A percentile compares a stretch with the other conserved stretches of the same genome.
Evolutionary conservation across 345 rosid species (phyloP).

Genomic region (Erysimum cheiranthoides): DNA sequence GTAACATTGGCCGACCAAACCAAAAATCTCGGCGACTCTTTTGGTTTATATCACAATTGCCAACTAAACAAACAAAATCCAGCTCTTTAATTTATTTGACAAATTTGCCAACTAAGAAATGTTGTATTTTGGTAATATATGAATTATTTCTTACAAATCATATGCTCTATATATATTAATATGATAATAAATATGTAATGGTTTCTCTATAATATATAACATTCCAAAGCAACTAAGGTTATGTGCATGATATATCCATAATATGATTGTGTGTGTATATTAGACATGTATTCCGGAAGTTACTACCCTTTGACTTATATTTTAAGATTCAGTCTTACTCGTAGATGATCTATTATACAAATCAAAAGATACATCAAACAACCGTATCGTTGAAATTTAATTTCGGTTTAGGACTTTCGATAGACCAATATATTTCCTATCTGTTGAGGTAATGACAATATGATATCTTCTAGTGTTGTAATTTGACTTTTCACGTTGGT

Average conservation of each 20-base stretch:
- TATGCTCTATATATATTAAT: background rate
- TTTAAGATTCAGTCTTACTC: background rate
- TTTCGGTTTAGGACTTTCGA: background rate
- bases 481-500: slow-evolving; percentile 4
- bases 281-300: background rate
- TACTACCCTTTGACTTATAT: background rate
- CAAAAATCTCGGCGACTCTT: slow-evolving; percentile 30
- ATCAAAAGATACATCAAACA: background rate
- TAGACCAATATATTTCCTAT: background rate
- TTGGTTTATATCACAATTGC: slow-evolving; percentile 30
- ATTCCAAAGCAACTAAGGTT: slow-evolving; percentile 4
- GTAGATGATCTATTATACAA: background rate
- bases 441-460: background rate
- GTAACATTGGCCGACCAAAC: slow-evolving; percentile 39
- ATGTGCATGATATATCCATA: slow-evolving; percentile 1
- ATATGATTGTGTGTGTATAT: slow-evolving; percentile 6
- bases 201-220: background rate
- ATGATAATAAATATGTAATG: background rate
- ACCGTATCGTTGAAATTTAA: background rate
- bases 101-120: slow-evolving; percentile 28
- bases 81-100: slow-evolving; percentile 22
- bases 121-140: background rate
- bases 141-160: slow-evolving; percentile 16
- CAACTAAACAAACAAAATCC: background rate
- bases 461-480: background rate